Evolutionary conservation across 306 rosid genomes (phyloP).

Genomic region (Morella rubra): DNA sequence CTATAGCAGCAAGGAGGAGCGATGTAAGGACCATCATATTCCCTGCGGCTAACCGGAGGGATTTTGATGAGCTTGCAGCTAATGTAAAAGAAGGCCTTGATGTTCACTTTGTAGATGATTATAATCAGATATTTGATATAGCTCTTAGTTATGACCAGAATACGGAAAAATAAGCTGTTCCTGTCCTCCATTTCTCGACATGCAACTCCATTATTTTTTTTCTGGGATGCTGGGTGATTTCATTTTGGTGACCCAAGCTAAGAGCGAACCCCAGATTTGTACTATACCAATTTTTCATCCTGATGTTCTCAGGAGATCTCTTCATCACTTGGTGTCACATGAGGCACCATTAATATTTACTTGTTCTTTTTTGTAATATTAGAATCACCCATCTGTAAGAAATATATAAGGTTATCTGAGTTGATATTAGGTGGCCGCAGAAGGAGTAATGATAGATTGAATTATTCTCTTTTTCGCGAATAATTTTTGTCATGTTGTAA

Average conservation of each 20-base stretch:
- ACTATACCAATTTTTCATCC: background rate
- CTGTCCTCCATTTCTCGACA: constrained; percentile 20
- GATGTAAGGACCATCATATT: constrained; percentile 81
- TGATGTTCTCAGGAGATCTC: background rate
- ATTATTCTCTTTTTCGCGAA: constrained; percentile 12
- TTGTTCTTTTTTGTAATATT: background rate
- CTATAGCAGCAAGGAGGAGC: constrained; percentile 93
- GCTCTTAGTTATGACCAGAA: constrained; percentile 57
- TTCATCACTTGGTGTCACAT: background rate
- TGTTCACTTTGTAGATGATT: constrained; percentile 92
- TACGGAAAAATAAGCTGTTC: constrained; percentile 27
- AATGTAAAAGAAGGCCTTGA: constrained; percentile 93
- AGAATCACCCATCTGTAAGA: background rate
- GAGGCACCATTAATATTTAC: background rate
- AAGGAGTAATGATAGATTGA: background rate
- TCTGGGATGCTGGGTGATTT: background rate
- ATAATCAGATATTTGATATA: constrained; percentile 63
- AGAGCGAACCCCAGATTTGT: constrained; percentile 37
- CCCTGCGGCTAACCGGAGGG: constrained; percentile 91
- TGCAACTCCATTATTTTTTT: constrained; percentile 25
- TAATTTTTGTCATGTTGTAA: background rate
- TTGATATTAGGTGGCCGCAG: background rate
- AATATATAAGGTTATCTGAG: background rate
- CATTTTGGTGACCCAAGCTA: constrained; percentile 25
- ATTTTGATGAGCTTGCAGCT: constrained; percentile 81